phyloP scores from a whole-genome alignment of 2,329 filamentous ascomycete genomes.

The Fusarium concolor region DNA sequence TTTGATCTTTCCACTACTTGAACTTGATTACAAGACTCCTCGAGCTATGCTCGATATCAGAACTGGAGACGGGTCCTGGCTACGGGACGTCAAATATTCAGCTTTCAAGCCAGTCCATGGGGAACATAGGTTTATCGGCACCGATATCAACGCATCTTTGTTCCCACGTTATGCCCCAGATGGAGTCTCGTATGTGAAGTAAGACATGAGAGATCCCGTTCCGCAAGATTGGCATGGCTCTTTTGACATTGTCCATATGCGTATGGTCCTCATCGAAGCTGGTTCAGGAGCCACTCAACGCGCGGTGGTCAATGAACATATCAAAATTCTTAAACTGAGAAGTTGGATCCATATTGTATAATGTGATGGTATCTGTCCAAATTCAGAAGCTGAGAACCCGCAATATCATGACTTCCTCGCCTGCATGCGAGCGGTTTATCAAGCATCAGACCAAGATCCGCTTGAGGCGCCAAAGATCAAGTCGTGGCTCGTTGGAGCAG shows the following conservation, averaged over 20 bases:
- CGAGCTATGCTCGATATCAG: conserved; percentile 3
- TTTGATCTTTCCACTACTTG: background rate
- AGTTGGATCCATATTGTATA: conserved; percentile 19
- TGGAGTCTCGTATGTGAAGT: background rate
- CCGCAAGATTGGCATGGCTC: background rate
- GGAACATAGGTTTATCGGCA: conserved; percentile 4
- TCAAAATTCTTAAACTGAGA: conserved; percentile 12
- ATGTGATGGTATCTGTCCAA: conserved; percentile 15
- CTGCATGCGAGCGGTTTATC: background rate
- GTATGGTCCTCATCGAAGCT: conserved; percentile 18
- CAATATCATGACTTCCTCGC: conserved; percentile 14
- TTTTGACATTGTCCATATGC: conserved; percentile 17
- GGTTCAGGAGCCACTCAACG: background rate
- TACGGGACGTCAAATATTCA: background rate
- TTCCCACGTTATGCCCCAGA: background rate
- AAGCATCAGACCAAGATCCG: conserved; percentile 9
- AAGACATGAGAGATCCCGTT: background rate
- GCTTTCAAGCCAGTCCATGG: background rate
- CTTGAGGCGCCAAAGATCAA: conserved; percentile 11
- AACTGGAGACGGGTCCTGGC: conserved; percentile 17
- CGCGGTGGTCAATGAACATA: background rate
- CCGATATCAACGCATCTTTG: conserved; percentile 14
- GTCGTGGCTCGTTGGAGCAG: background rate
- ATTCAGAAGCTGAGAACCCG: background rate
- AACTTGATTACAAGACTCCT: background rate